Evolutionary conservation across 2,329 filamentous ascomycete species (phyloP), one percentile per base, ranked within the genome.

Genomic region (Clonostachys chloroleuca): DNA sequence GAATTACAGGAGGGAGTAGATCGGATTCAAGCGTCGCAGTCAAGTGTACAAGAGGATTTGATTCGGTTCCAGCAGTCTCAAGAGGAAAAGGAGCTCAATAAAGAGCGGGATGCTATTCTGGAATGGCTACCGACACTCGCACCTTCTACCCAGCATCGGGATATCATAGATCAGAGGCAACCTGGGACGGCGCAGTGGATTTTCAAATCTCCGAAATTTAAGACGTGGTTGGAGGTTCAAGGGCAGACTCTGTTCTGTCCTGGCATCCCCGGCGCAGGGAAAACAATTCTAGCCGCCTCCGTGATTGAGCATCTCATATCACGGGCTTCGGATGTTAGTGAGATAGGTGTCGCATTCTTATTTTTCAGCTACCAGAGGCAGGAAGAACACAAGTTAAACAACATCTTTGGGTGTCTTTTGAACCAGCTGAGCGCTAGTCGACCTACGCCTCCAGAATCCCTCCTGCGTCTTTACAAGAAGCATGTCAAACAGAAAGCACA

Each of bases 221-320:
- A 47, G 7, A 35, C 18, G 4, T 74, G 68, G 70, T 6, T 65
- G 0, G 12, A 43, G 1, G 39, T 40, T 0, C 34, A 50, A 0
- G 52, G 53, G 2, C 51, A 61, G 24, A 71, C 59, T 0, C 50
- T 79, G 0, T 75, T 73, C 50, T 78, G 71, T 49, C 64, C 63
- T 3, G 72, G 74, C 0, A 71, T 73, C 12, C 72, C 72, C 0
- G 73, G 74, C 4, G 67, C 72, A 0, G 73, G 74, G 2, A 79
- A 78, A 53, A 77, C 73, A 1, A 71, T 75, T 5, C 46, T 73
- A 1, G 56, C 68, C 0, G 64, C 73, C 0, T 63, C 68, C 9
- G 62, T 72, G 0, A 52, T 78, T 0, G 60, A 77, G 3, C 13
- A 74, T 18, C 56, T 79, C 2, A 14, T 16, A 6, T 46, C 33